These are phyloP conservation scores for Erodium trifolium DNA, from an alignment of 441 rosid genomes.

Conservation along the genomic window DNA sequence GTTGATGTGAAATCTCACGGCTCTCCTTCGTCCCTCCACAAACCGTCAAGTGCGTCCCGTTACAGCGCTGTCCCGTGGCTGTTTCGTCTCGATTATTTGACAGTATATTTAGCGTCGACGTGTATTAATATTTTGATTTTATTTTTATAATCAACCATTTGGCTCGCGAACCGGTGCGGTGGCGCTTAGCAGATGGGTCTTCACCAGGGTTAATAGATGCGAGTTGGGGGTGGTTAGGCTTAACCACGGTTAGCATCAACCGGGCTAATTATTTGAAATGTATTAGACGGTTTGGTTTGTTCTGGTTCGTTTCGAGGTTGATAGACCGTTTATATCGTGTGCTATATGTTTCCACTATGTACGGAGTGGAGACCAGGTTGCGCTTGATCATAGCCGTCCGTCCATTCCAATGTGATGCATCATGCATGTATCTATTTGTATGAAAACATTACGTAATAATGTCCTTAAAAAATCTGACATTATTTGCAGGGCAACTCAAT, in stretches of 20 bases:
- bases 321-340: not conserved
- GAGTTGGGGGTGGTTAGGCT: constrained; percentile 4
- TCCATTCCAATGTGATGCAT: not conserved
- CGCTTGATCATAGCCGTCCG: not conserved
- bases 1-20: constrained; percentile 26
- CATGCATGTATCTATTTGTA: not conserved
- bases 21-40: constrained; percentile 9
- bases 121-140: not conserved
- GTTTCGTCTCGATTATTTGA: constrained; percentile 18
- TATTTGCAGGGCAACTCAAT: too few relatives aligned
- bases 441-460: not conserved
- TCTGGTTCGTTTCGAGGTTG: not conserved
- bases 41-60: constrained; percentile 28
- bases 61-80: constrained; percentile 15
- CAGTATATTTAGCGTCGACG: constrained; percentile 24
- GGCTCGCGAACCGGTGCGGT: constrained; percentile 6
- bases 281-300: not conserved
- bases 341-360: not conserved
- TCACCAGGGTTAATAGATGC: constrained; percentile 13
- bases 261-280: constrained; percentile 2
- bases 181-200: constrained; percentile 7
- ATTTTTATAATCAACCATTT: not conserved
- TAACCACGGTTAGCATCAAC: constrained; percentile 21
- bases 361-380: not conserved
- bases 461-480: not conserved